Percentiles rank a stretch among this genome's conserved stretches.
These are phyloP conservation scores for Fusarium globosum DNA, from an alignment of 2,329 filamentous ascomycete species.

Conservation along the genomic window DNA sequence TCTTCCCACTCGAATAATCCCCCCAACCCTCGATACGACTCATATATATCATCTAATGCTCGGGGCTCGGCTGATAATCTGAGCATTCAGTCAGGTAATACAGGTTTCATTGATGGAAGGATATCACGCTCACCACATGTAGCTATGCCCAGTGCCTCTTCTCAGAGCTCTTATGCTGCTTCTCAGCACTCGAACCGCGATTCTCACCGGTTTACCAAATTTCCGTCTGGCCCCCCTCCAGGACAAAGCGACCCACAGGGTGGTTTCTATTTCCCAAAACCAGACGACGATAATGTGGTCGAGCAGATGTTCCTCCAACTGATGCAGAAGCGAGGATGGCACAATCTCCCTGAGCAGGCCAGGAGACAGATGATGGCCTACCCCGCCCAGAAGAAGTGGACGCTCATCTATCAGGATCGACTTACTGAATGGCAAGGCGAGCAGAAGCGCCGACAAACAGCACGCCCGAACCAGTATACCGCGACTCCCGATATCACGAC, in stretches of 20 bases:
- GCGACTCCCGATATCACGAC: slow-evolving; percentile 76
- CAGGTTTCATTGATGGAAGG: slow-evolving; percentile 55
- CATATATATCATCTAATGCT: slow-evolving; percentile 68
- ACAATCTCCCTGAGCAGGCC: slow-evolving; percentile 94
- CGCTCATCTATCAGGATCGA: slow-evolving; percentile 92
- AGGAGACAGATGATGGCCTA: slow-evolving; percentile 96
- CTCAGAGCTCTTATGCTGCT: slow-evolving; percentile 64
- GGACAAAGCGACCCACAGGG: slow-evolving; percentile 55
- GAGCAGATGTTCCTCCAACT: slow-evolving; percentile 92
- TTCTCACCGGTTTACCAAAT: slow-evolving; percentile 67
- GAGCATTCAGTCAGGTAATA: slow-evolving; percentile 68
- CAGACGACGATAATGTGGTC: slow-evolving; percentile 83
- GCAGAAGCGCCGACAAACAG: slow-evolving; percentile 84
- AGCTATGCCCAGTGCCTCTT: slow-evolving; percentile 66
- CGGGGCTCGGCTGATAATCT: slow-evolving; percentile 66
- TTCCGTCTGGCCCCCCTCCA: slow-evolving; percentile 52
- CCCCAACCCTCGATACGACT: slow-evolving; percentile 72
- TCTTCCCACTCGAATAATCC: slow-evolving; percentile 61
- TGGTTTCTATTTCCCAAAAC: slow-evolving; percentile 73
- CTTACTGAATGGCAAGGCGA: slow-evolving; percentile 94
- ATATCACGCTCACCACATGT: slow-evolving; percentile 49
- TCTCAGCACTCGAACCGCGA: slow-evolving; percentile 55
- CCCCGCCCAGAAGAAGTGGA: slow-evolving; percentile 96
- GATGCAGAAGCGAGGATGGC: slow-evolving; percentile 98
- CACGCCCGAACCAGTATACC: slow-evolving; percentile 76